Evolutionary conservation across 2,329 filamentous ascomycete genomes (phyloP).

Genomic region (Epichloe scottii): DNA sequence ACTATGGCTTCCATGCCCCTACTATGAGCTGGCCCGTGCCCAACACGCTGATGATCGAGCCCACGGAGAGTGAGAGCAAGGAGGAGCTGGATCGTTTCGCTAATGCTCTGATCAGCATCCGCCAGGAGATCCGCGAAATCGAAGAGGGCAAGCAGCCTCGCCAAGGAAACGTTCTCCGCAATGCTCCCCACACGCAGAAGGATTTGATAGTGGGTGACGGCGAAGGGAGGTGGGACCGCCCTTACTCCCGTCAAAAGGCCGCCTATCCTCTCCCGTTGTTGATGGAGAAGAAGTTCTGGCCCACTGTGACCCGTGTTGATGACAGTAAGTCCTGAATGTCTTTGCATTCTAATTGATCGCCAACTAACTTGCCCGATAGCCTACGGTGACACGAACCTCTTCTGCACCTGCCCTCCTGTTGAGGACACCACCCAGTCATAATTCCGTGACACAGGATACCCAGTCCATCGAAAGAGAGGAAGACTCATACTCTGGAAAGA

Average conservation of each 20-base stretch:
- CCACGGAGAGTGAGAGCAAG: slow-evolving; percentile 86
- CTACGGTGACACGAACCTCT: slow-evolving; percentile 83
- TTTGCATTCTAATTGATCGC: neutral
- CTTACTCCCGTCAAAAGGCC: slow-evolving; percentile 69
- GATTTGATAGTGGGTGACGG: slow-evolving; percentile 55
- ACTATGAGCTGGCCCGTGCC: slow-evolving; percentile 96
- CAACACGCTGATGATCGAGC: slow-evolving; percentile 96
- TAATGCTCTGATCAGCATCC: slow-evolving; percentile 76
- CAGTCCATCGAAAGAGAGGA: too few species aligned
- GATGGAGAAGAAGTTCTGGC: slow-evolving; percentile 97
- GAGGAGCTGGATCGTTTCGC: slow-evolving; percentile 89
- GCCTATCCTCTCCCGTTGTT: slow-evolving; percentile 77
- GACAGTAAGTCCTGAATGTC: slow-evolving; percentile 51
- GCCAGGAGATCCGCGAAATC: slow-evolving; percentile 69
- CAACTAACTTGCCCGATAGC: slow-evolving; percentile 34
- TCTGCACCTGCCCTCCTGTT: slow-evolving; percentile 86
- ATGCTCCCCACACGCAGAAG: slow-evolving; percentile 72
- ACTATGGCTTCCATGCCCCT: slow-evolving; percentile 94
- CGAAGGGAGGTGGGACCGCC: slow-evolving; percentile 59
- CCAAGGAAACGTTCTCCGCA: slow-evolving; percentile 76
- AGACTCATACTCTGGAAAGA: too few species aligned
- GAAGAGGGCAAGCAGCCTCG: slow-evolving; percentile 67
- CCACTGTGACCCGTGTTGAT: slow-evolving; percentile 71
- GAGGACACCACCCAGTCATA: slow-evolving; percentile 38
- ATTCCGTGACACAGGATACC: neutral